These are phyloP conservation scores for Leishmania guyanensis DNA, from an alignment of 208 protist genomes.

Conservation along the genomic window DNA sequence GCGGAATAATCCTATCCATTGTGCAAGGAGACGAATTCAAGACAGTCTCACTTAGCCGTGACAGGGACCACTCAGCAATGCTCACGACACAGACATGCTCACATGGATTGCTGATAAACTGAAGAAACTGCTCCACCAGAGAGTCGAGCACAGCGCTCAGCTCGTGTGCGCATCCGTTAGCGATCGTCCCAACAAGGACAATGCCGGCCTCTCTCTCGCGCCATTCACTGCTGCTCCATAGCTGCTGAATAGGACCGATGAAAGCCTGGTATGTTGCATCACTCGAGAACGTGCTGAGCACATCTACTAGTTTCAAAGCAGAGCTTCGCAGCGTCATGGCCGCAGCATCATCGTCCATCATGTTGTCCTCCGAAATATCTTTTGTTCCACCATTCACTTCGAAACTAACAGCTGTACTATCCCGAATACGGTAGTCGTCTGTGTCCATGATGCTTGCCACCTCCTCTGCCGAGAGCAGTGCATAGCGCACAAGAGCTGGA, in stretches of 20 bases:
- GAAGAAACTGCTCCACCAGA: constrained; percentile 52
- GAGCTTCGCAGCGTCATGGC: constrained; percentile 76
- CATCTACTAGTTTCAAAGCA: constrained; percentile 73
- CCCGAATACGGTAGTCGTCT: constrained; percentile 79
- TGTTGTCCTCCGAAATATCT: constrained; percentile 76
- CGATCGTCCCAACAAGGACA: constrained; percentile 81
- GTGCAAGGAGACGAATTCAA: constrained; percentile 24
- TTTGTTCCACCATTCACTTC: constrained; percentile 45
- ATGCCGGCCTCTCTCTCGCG: constrained; percentile 68
- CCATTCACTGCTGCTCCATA: constrained; percentile 66
- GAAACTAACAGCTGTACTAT: constrained; percentile 52
- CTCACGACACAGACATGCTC: constrained; percentile 87
- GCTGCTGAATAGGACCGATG: constrained; percentile 45
- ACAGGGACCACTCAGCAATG: constrained; percentile 85
- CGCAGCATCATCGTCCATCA: constrained; percentile 67
- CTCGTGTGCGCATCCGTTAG: constrained; percentile 59
- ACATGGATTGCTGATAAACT: constrained; percentile 40
- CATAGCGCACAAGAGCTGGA: constrained; percentile 56
- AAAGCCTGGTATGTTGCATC: constrained; percentile 46
- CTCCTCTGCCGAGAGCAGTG: constrained; percentile 76
- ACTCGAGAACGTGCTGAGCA: constrained; percentile 61
- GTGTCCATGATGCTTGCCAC: constrained; percentile 66
- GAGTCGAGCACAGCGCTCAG: constrained; percentile 40
- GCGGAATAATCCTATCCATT: constrained; percentile 42
- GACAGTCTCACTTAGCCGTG: constrained; percentile 58